Conservation (phyloP, 75 land plant genomes). For the Adiantum capillusveneris region DNA sequence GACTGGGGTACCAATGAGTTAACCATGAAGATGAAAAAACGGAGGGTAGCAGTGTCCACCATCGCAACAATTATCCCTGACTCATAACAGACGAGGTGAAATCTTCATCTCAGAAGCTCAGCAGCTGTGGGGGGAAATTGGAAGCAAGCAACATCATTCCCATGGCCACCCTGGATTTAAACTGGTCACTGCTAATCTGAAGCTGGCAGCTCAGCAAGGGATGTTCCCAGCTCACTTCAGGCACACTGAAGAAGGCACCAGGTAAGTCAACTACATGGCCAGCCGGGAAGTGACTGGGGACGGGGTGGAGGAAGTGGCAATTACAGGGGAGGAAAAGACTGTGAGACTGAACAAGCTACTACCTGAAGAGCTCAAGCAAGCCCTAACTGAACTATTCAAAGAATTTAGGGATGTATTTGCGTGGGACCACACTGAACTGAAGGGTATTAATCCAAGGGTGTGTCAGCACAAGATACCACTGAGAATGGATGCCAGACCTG, state of each 20-base stretch:
- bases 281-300: background rate
- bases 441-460: too few species aligned
- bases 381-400: background rate
- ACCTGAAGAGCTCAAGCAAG: background rate
- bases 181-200: too few species aligned
- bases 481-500: background rate
- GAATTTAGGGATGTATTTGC: too few species aligned
- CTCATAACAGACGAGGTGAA: background rate
- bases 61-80: background rate
- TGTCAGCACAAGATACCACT: too few species aligned
- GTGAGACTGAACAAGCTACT: background rate
- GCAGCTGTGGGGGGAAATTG: background rate
- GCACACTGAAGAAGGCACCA: too few species aligned
- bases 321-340: background rate
- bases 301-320: background rate
- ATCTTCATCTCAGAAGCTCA: background rate
- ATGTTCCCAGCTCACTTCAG: too few species aligned
- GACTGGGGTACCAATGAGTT: background rate
- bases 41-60: background rate
- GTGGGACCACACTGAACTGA: too few species aligned
- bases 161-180: background rate
- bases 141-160: background rate
- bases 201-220: too few species aligned
- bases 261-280: background rate
- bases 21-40: background rate